A percentile compares a stretch with the other conserved stretches of the same genome.
phyloP scores from a whole-genome alignment of 2,329 filamentous ascomycete species.

The Colletotrichum eleusines region DNA sequence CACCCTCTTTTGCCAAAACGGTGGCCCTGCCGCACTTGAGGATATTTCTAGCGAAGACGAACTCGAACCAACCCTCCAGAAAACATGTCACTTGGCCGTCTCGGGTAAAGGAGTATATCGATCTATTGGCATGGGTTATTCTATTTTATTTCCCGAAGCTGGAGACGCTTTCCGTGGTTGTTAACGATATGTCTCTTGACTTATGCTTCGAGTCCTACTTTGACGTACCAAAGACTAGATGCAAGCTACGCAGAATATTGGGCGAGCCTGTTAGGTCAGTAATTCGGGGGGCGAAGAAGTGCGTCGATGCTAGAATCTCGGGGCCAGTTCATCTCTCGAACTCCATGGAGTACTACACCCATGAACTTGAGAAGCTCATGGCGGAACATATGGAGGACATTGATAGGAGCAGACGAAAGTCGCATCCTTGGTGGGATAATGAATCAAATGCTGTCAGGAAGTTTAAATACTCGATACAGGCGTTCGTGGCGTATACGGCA shows the following conservation, averaged over 20 bases:
- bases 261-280: background rate
- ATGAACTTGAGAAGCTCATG: slow-evolving; percentile 7
- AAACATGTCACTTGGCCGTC: slow-evolving; percentile 16
- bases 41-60: slow-evolving; percentile 5
- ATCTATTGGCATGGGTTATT: slow-evolving; percentile 14
- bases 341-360: background rate
- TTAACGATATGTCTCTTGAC: background rate
- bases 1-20: slow-evolving; percentile 8
- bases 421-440: slow-evolving; percentile 16
- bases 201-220: slow-evolving; percentile 7
- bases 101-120: slow-evolving; percentile 3
- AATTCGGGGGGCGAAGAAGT: background rate
- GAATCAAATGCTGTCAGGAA: background rate
- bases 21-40: background rate
- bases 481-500: background rate
- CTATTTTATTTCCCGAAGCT: slow-evolving; percentile 18
- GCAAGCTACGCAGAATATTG: slow-evolving; percentile 10
- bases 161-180: slow-evolving; percentile 13
- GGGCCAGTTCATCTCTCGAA: background rate
- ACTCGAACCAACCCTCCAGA: slow-evolving; percentile 2
- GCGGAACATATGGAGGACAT: slow-evolving; percentile 8
- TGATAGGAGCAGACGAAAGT: background rate
- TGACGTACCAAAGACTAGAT: slow-evolving; percentile 16
- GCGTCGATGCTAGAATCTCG: background rate
- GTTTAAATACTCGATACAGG: slow-evolving; percentile 1